These are phyloP conservation scores for Stentor coeruleus DNA, from an alignment of 73 alveolate species.

Conservation along the genomic window DNA sequence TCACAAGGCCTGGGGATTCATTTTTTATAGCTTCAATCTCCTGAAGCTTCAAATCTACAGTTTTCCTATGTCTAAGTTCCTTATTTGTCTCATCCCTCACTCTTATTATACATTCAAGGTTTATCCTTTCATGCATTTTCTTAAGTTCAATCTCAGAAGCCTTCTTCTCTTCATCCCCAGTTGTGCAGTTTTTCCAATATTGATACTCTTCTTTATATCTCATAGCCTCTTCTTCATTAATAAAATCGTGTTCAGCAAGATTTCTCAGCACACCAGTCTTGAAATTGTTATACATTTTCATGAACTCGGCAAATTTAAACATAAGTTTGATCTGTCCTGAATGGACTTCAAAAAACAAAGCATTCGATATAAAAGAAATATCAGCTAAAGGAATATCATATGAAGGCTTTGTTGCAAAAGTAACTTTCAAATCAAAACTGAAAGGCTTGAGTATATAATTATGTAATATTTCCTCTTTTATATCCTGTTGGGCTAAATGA, in stretches of 20 bases:
- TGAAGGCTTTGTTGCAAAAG: neutral
- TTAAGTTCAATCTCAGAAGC: neutral
- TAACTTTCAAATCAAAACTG: neutral
- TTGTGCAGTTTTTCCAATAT: neutral
- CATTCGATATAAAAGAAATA: neutral
- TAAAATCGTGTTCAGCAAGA: neutral
- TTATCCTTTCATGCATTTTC: neutral
- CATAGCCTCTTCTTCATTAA: neutral
- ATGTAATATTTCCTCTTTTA: neutral
- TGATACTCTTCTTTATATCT: neutral
- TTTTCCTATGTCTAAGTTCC: neutral
- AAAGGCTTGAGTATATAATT: neutral
- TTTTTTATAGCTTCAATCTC: neutral
- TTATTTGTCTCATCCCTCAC: neutral
- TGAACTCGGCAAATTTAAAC: neutral
- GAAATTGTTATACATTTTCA: neutral
- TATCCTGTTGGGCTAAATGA: neutral
- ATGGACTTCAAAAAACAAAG: neutral
- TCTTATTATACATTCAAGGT: no score
- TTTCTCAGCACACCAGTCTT: neutral
- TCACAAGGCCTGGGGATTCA: neutral
- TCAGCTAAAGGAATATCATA: neutral
- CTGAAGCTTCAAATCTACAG: neutral
- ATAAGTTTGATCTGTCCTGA: neutral
- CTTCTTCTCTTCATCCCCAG: no score